Conservation (phyloP, 345 rosid species). For the Gossypium australe region DNA sequence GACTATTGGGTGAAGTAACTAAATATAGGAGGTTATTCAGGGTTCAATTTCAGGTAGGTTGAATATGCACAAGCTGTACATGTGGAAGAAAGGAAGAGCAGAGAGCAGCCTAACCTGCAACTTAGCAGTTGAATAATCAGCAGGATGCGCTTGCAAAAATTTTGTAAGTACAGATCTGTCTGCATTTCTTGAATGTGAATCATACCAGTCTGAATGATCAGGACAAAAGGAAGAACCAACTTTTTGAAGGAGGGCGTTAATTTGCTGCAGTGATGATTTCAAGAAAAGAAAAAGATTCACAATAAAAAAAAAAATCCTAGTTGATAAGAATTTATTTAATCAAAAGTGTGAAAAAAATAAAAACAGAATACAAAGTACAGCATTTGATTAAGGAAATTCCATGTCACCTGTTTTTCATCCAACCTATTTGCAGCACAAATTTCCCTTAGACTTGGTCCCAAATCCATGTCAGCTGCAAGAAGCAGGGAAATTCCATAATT, state of each 20-base stretch:
- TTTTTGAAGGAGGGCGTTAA: constrained; percentile 67
- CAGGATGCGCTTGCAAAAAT: constrained; percentile 75
- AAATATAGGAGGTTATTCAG: background rate
- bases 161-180: constrained; percentile 78
- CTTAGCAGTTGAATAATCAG: constrained; percentile 74
- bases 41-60: background rate
- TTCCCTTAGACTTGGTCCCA: constrained; percentile 84
- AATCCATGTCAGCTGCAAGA: constrained; percentile 58
- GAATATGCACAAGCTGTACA: background rate
- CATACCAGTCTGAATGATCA: constrained; percentile 70
- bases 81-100: background rate
- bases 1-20: background rate
- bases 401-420: constrained; percentile 80
- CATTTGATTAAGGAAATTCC: constrained; percentile 12
- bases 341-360: background rate
- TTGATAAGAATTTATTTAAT: background rate
- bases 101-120: constrained; percentile 55
- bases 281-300: constrained; percentile 6
- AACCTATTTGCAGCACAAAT: constrained; percentile 82
- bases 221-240: constrained; percentile 83
- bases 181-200: constrained; percentile 58
- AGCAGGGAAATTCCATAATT: background rate
- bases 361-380: background rate
- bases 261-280: constrained; percentile 59
- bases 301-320: background rate